These are phyloP conservation scores for Paraconiothyrium brasiliense DNA, from an alignment of 2,329 filamentous ascomycete genomes.

Conservation along the genomic window DNA sequence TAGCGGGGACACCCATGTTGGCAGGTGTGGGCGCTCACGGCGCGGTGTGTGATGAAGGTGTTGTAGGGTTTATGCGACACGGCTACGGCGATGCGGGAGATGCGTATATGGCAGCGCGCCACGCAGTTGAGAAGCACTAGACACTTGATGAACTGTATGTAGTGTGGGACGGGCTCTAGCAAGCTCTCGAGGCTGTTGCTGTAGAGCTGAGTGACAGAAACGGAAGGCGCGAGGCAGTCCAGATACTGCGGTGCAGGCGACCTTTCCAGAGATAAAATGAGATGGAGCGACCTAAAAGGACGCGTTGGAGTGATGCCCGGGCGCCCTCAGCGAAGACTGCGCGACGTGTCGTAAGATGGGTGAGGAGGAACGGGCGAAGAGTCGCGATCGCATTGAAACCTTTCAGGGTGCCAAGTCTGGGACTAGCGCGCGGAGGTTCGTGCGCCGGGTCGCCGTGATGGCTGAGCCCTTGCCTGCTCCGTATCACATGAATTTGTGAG, in stretches of 20 bases:
- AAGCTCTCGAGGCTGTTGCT: constrained; percentile 12
- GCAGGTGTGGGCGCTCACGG: constrained; percentile 29
- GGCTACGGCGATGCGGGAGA: constrained; percentile 7
- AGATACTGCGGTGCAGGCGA: neutral
- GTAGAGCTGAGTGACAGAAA: constrained; percentile 13
- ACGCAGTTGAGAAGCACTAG: constrained; percentile 10
- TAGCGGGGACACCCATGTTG: constrained; percentile 90
- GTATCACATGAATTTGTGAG: constrained; percentile 20
- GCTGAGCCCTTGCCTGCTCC: constrained; percentile 21
- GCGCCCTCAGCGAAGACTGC: constrained; percentile 17
- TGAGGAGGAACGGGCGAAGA: constrained; percentile 18
- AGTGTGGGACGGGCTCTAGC: neutral
- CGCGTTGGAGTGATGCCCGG: constrained; percentile 1
- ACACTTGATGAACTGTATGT: constrained; percentile 7
- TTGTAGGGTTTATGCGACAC: neutral
- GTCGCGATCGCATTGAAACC: constrained; percentile 14
- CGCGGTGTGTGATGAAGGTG: constrained; percentile 13
- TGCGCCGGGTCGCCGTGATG: neutral
- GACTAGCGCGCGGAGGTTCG: constrained; percentile 12
- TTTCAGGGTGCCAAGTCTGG: constrained; percentile 28
- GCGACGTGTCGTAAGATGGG: constrained; percentile 19
- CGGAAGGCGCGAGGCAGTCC: constrained; percentile 15
- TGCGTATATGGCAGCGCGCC: constrained; percentile 15
- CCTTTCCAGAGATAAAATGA: neutral
- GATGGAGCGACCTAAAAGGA: neutral